These are phyloP conservation scores for Vitis rupestris DNA, from an alignment of 164 flowering plant genomes.

Conservation along the genomic window DNA sequence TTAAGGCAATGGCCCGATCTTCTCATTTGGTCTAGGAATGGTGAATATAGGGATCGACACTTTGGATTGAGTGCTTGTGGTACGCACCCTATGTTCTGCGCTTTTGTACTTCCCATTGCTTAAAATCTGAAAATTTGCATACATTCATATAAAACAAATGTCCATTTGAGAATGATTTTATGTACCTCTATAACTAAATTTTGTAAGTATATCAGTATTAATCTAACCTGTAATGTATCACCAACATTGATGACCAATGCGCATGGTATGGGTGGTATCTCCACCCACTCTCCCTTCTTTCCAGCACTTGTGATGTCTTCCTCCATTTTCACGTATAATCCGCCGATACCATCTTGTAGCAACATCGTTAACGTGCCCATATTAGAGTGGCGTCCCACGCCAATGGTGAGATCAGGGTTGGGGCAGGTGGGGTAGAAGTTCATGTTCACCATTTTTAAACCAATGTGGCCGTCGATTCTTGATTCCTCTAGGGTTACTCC, in stretches of 20 bases:
- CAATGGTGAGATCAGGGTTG: conserved; percentile 43
- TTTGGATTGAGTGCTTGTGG: conserved; percentile 29
- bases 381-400: conserved; percentile 49
- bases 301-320: conserved; percentile 6
- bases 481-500: conserved; percentile 32
- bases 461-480: conserved; percentile 24
- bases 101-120: conserved; percentile 50
- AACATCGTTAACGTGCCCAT: conserved; percentile 37
- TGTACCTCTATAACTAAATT: too few relatives aligned
- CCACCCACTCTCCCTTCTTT: conserved; percentile 38
- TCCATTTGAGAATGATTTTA: too few relatives aligned
- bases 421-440: conserved; percentile 51
- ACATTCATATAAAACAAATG: neutral
- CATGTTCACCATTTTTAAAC: conserved; percentile 32
- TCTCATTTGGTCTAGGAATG: conserved; percentile 18
- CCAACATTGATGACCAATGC: conserved; percentile 49
- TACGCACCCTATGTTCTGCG: conserved; percentile 45
- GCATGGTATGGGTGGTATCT: conserved; percentile 41
- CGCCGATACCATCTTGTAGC: too few relatives aligned
- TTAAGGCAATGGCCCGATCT: conserved; percentile 35
- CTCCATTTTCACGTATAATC: too few relatives aligned
- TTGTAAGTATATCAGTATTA: too few relatives aligned
- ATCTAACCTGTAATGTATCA: conserved; percentile 12
- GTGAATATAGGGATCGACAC: conserved; percentile 41
- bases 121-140: conserved; percentile 21